Conservation (phyloP, 2,329 filamentous ascomycete genomes). For the Beauveria brongniartii region DNA sequence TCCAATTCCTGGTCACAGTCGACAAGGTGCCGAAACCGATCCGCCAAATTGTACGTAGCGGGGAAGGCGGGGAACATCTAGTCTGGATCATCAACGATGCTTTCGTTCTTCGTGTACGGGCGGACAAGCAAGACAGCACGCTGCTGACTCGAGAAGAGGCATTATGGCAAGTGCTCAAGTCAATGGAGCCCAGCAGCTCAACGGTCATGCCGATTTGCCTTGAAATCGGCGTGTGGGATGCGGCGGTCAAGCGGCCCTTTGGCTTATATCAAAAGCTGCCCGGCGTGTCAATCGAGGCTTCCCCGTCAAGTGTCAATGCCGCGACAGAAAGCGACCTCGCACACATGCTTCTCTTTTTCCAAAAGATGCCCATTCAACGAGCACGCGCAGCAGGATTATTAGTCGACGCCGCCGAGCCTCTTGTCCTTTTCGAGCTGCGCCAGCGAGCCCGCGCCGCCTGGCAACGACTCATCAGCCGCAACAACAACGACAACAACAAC, state of each 20-base stretch:
- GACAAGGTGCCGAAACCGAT: neutral
- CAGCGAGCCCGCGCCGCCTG: neutral
- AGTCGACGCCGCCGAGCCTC: neutral
- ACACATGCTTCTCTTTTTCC: neutral
- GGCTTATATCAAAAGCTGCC: slow-evolving; percentile 7
- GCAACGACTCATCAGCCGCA: neutral
- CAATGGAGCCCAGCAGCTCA: neutral
- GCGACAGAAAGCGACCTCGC: neutral
- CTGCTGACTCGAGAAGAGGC: neutral
- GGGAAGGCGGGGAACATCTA: slow-evolving; percentile 9
- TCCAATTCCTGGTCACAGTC: neutral
- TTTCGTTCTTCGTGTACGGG: neutral
- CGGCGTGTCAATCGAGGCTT: slow-evolving; percentile 1
- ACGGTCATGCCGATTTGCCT: neutral
- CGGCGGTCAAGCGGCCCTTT: neutral
- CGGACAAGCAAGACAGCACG: neutral
- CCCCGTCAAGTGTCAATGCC: neutral
- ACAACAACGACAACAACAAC: neutral
- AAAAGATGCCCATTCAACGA: neutral
- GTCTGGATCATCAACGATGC: slow-evolving; percentile 7
- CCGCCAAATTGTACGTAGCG: neutral
- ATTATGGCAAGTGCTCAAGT: neutral
- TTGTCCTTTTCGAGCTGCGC: neutral
- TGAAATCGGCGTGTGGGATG: neutral
- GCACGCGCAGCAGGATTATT: neutral